Conservation (phyloP, 2,329 filamentous ascomycete species). For the Trichoderma sp. region DNA sequence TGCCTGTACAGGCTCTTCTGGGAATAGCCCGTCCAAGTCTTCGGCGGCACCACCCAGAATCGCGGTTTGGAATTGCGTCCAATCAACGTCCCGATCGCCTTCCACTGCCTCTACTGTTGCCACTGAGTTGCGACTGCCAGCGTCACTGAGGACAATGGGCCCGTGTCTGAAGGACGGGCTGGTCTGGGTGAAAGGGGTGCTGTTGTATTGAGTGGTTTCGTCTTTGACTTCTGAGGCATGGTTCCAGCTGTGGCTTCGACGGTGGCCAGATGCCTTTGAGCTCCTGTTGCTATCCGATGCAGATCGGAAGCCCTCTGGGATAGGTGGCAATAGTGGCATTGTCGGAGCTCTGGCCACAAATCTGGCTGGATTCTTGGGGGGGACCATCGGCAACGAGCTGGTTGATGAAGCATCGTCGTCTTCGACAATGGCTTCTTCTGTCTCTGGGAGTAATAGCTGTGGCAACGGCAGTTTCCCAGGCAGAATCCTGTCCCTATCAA, state of each 20-base stretch:
- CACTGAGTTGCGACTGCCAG: slow-evolving; percentile 31
- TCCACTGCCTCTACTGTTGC: slow-evolving; percentile 23
- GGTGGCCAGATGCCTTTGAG: slow-evolving; percentile 8
- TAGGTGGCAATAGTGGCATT: slow-evolving; percentile 25
- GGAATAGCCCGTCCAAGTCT: slow-evolving; percentile 31
- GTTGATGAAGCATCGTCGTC: slow-evolving; percentile 12
- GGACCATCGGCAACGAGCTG: slow-evolving; percentile 1
- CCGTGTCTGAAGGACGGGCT: slow-evolving; percentile 53
- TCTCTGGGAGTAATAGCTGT: background rate
- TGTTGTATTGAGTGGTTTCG: slow-evolving; percentile 47
- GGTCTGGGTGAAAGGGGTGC: slow-evolving; percentile 48
- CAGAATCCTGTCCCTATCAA: background rate
- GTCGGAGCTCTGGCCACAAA: slow-evolving; percentile 12
- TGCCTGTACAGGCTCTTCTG: slow-evolving; percentile 25
- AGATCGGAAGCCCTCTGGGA: slow-evolving; percentile 25
- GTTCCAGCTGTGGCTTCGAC: slow-evolving; percentile 21
- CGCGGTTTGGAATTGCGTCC: slow-evolving; percentile 65
- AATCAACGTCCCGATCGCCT: slow-evolving; percentile 54
- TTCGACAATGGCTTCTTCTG: background rate
- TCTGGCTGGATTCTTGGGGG: slow-evolving; percentile 27
- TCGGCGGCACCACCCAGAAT: slow-evolving; percentile 57
- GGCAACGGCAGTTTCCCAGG: background rate
- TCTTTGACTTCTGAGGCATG: slow-evolving; percentile 34
- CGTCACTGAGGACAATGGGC: slow-evolving; percentile 50
- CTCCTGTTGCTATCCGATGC: slow-evolving; percentile 20